A percentile compares a stretch with the other conserved stretches of the same genome.
Evolutionary conservation across 2,329 filamentous ascomycete genomes (phyloP).

Genomic region (Fusarium setosum): DNA sequence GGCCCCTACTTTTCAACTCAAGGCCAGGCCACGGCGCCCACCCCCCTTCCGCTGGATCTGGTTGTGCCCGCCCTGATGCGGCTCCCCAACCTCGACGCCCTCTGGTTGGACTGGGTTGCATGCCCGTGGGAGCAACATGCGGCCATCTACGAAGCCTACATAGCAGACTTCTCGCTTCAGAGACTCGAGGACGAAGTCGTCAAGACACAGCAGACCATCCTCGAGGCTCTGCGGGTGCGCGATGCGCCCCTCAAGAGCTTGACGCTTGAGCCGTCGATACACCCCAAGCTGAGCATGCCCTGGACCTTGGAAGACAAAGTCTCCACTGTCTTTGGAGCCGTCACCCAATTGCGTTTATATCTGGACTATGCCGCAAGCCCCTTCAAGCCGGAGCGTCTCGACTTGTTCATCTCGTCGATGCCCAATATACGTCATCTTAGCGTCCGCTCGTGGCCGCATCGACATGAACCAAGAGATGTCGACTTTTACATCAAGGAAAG

Average conservation of each 20-base stretch:
- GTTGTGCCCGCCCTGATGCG: conserved; percentile 25
- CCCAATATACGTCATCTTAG: conserved; percentile 30
- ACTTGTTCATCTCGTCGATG: conserved; percentile 35
- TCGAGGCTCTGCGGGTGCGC: conserved; percentile 25
- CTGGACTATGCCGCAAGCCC: conserved; percentile 10
- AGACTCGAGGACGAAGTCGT: conserved; percentile 19
- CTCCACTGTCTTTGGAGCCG: conserved; percentile 16
- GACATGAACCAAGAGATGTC: conserved; percentile 7
- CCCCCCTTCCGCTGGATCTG: conserved; percentile 16
- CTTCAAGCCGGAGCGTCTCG: conserved; percentile 28
- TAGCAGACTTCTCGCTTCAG: conserved; percentile 27
- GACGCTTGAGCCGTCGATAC: conserved; percentile 31
- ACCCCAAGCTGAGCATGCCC: conserved; percentile 14
- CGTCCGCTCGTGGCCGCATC: conserved; percentile 5
- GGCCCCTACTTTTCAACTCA: conserved; percentile 21
- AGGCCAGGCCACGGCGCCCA: neutral
- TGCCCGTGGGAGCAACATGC: conserved; percentile 31
- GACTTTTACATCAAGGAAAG: conserved; percentile 30
- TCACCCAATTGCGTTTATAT: conserved; percentile 20
- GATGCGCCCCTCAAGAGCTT: conserved; percentile 30
- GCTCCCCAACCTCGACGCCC: conserved; percentile 33
- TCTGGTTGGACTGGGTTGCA: conserved; percentile 39
- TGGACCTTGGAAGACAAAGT: conserved; percentile 3
- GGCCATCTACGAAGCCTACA: conserved; percentile 18
- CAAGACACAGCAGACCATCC: conserved; percentile 33